These are phyloP conservation scores for Hemisphaericaspora xylanilytica DNA, from an alignment of 1,139 yeast genomes.

Conservation along the genomic window DNA sequence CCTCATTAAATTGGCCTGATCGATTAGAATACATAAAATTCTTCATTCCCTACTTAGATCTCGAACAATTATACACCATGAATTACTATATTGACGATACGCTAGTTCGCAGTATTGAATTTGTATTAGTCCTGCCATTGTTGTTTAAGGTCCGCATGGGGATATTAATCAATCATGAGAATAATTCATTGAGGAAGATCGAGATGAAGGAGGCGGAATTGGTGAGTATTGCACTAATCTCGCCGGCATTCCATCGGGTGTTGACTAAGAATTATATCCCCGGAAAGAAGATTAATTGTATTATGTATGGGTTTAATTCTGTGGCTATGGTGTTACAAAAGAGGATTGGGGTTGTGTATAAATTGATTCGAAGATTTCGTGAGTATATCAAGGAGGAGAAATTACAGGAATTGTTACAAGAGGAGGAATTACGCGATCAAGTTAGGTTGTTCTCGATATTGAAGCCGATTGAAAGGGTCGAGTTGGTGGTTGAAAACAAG, in stretches of 20 bases:
- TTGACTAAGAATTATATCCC: slow-evolving; percentile 26
- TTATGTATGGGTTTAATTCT: slow-evolving; percentile 34
- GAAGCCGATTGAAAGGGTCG: slow-evolving; percentile 21
- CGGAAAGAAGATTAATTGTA: slow-evolving; percentile 24
- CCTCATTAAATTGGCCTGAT: slow-evolving; percentile 35
- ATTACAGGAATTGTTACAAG: slow-evolving; percentile 7
- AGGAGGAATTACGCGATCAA: slow-evolving; percentile 17
- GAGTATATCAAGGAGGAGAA: slow-evolving; percentile 9
- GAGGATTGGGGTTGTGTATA: slow-evolving; percentile 21
- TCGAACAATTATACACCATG: slow-evolving; percentile 18
- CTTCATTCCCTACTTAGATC: slow-evolving; percentile 28
- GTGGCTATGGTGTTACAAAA: slow-evolving; percentile 25
- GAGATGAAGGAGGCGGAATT: slow-evolving; percentile 7
- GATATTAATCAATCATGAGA: slow-evolving; percentile 18
- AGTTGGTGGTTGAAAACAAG: slow-evolving; percentile 15
- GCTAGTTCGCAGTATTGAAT: slow-evolving; percentile 22
- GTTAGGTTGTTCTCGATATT: slow-evolving; percentile 19
- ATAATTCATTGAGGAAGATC: slow-evolving; percentile 19
- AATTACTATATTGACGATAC: slow-evolving; percentile 12
- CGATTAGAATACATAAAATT: slow-evolving; percentile 26
- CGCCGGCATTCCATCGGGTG: slow-evolving; percentile 21
- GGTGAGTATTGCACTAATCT: slow-evolving; percentile 15
- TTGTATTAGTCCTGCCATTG: slow-evolving; percentile 21
- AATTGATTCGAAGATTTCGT: slow-evolving; percentile 19
- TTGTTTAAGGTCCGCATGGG: slow-evolving; percentile 23